Conservation (phyloP, 2,329 filamentous ascomycete species). For the Alternaria viburni region DNA sequence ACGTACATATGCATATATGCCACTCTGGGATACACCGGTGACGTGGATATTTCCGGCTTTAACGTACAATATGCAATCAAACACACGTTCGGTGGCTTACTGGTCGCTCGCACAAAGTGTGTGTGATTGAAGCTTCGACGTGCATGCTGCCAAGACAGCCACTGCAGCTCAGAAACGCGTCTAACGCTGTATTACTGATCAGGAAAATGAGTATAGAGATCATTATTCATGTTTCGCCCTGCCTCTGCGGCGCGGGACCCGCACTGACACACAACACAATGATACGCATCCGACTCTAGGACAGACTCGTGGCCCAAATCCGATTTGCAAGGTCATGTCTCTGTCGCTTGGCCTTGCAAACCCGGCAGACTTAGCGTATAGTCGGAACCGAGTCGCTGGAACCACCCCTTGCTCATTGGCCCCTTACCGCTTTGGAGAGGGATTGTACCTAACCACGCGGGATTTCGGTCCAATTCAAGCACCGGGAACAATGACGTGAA, state of each 20-base stretch:
- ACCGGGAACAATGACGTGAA: not conserved
- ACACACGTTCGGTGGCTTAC: slow-evolving; percentile 13
- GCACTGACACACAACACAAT: not conserved
- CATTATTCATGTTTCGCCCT: not conserved
- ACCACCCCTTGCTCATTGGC: not conserved
- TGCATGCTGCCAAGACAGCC: slow-evolving; percentile 21
- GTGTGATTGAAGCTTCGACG: slow-evolving; percentile 13
- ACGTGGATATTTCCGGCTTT: slow-evolving; percentile 9
- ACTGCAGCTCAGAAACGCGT: slow-evolving; percentile 5
- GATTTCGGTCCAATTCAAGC: slow-evolving; percentile 6
- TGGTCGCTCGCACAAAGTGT: slow-evolving; percentile 4
- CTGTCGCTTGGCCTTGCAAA: not conserved
- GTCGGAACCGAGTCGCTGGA: slow-evolving; percentile 5
- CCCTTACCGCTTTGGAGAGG: not conserved
- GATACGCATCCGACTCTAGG: not conserved
- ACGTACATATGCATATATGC: slow-evolving; percentile 6
- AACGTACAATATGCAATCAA: not conserved
- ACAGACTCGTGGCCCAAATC: not conserved
- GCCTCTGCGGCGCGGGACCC: not conserved
- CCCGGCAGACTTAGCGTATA: slow-evolving; percentile 3
- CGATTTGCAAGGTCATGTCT: not conserved
- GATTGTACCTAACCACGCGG: not conserved
- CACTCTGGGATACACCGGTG: slow-evolving; percentile 4
- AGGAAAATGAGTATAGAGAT: not conserved
- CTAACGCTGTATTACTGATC: not conserved